A percentile compares a stretch with the other conserved stretches of the same genome.
Conservation (phyloP, 1,284 basidiomycete genomes). For the Sporisorium graminicola region DNA sequence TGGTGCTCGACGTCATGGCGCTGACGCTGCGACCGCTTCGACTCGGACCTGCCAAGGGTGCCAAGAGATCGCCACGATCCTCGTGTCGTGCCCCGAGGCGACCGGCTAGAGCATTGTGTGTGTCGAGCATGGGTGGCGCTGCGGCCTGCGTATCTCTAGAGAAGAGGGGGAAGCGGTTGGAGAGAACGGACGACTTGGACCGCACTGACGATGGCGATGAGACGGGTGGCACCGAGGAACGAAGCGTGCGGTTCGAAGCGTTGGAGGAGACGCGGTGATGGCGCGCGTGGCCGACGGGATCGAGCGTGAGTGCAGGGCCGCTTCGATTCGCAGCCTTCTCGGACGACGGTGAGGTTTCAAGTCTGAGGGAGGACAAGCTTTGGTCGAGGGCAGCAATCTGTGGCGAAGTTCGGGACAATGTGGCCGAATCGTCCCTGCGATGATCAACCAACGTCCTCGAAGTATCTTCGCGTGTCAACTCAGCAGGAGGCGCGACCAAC, state of each 20-base stretch:
- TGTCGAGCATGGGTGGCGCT: slow-evolving; percentile 60
- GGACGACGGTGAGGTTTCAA: slow-evolving; percentile 17
- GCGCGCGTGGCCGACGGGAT: slow-evolving; percentile 20
- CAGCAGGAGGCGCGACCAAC: slow-evolving; percentile 3
- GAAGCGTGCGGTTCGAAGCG: slow-evolving; percentile 50
- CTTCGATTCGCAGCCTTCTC: slow-evolving; percentile 13
- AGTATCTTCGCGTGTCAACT: slow-evolving; percentile 31
- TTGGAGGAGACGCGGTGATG: slow-evolving; percentile 45
- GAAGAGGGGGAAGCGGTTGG: slow-evolving; percentile 41
- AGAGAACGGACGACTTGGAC: slow-evolving; percentile 49
- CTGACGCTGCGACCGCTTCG: slow-evolving; percentile 27
- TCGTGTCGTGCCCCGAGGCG: slow-evolving; percentile 52
- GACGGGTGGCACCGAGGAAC: slow-evolving; percentile 32
- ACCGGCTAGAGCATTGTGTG: slow-evolving; percentile 60
- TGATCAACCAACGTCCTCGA: slow-evolving; percentile 32
- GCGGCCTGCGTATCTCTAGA: slow-evolving; percentile 43
- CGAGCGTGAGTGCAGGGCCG: slow-evolving; percentile 21
- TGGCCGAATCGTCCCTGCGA: not conserved
- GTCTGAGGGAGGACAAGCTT: slow-evolving; percentile 23
- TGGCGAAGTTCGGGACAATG: slow-evolving; percentile 10
- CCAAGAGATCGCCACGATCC: slow-evolving; percentile 43
- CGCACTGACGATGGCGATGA: slow-evolving; percentile 52
- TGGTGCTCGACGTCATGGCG: slow-evolving; percentile 42
- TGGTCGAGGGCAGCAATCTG: slow-evolving; percentile 21
- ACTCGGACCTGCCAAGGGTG: slow-evolving; percentile 31